Percentiles rank a stretch among this genome's conserved stretches.
Conservation (phyloP, 2,329 filamentous ascomycete genomes). For the Xylariales sp. region DNA sequence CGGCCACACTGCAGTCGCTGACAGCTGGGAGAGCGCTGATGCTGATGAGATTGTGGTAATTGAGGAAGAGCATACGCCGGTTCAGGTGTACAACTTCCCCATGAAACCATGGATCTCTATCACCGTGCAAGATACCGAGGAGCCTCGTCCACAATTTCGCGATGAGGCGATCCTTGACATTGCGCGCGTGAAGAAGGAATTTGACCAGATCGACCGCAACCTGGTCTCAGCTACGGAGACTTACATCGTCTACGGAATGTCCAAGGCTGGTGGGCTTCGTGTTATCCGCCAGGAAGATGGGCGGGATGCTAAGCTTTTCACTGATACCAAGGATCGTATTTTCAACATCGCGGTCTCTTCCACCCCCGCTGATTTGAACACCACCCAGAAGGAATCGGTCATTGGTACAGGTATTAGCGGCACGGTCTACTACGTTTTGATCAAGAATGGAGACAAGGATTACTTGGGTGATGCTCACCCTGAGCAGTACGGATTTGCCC, state of each 20-base stretch:
- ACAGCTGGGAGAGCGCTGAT: conserved; percentile 88
- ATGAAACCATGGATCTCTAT: conserved; percentile 96
- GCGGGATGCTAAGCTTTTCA: conserved; percentile 86
- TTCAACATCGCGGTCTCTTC: conserved; percentile 88
- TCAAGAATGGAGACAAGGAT: conserved; percentile 73
- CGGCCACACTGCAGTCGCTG: conserved; percentile 62
- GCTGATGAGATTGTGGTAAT: conserved; percentile 61
- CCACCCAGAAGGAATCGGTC: conserved; percentile 69
- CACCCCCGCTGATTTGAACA: conserved; percentile 51
- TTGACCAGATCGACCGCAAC: conserved; percentile 94
- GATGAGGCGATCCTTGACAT: conserved; percentile 86
- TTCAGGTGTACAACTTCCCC: conserved; percentile 91
- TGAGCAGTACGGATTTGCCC: conserved; percentile 81
- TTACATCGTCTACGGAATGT: conserved; percentile 92
- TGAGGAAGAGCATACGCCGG: conserved; percentile 61
- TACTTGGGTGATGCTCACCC: conserved; percentile 73
- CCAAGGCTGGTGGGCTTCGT: conserved; percentile 86
- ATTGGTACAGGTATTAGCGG: conserved; percentile 93
- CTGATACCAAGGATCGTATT: conserved; percentile 84
- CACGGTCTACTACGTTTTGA: conserved; percentile 90
- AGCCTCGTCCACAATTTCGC: conserved; percentile 61
- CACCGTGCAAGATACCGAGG: conserved; percentile 58
- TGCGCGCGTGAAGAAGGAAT: conserved; percentile 92
- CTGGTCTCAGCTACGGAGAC: conserved; percentile 84
- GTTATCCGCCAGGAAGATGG: conserved; percentile 95